Evolutionary conservation across 192 early-diverging fungal species (phyloP), one percentile per base, ranked within the genome.

Genomic region (Coemansia sp.): DNA sequence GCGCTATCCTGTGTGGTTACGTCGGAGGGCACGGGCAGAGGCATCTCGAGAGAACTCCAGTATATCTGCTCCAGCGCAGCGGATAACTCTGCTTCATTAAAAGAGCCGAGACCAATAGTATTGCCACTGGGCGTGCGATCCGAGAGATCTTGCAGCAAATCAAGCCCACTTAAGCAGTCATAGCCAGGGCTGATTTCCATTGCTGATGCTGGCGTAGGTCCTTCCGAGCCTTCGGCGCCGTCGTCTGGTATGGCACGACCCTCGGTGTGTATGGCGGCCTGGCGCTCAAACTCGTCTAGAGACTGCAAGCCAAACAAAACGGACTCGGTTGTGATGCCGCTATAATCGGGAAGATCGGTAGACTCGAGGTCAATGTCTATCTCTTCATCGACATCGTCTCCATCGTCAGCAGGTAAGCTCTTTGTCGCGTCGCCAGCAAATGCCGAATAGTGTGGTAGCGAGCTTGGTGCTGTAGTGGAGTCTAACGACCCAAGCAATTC

Each of bases 51-150:
- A 18, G 74, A 71, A 8, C 60, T 61, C 73, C 78, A 75, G 66
- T 69, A 74, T 36, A 80, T 71, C 57, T 80, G 78, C 62, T 71
- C 73, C 34, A 80, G 66, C 23, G 73, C 78, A 10, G 73, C 78
- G 13, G 78, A 80, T 37, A 80, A 65, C 50, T 80, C 78, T 0
- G 59, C 76, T 55, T 79, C 67, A 20, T 73, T 73, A 34, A 73
- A 67, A 9, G 76, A 42, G 0, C 63, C 76, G 2, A 72, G 37
- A 16, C 64, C 69, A 16, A 14, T 59, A 9, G 14, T 53, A 24
- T 14, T 18, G 26, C 4, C 38, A 21, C 50, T 39, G 38, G 18
- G 63, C 24, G 37, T 37, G 48, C 21, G 23, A 26, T 53, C 38
- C n/a, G 60, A 38, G 26, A 38, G 33, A 24, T 18, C 36, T 5